phyloP scores from a whole-genome alignment of 257 asterid species.

The Nicotiana paniculata region DNA sequence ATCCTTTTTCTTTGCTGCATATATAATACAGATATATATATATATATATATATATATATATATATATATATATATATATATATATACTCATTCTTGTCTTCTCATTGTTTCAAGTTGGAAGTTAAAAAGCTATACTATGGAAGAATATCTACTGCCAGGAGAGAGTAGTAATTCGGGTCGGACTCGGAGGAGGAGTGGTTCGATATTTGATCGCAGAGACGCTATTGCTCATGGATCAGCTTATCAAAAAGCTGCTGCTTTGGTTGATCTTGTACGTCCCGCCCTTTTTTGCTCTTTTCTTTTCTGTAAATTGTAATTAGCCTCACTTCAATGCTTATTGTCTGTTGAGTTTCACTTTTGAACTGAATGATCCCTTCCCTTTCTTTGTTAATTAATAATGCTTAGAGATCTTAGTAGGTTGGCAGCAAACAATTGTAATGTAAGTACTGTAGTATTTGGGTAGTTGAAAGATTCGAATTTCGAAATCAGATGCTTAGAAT shows the following conservation, averaged over 20 bases:
- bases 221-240: slow-evolving; percentile 81
- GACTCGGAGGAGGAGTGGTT: slow-evolving; percentile 11
- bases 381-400: background rate
- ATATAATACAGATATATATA: background rate
- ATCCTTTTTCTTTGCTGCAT: background rate
- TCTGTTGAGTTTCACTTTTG: background rate
- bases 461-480: background rate
- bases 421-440: background rate
- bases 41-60: too few relatives aligned
- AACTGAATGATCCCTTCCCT: background rate
- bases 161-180: slow-evolving; percentile 28
- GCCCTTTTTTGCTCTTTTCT: background rate
- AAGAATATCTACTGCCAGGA: slow-evolving; percentile 39
- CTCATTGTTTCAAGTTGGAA: background rate
- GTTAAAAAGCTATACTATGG: slow-evolving; percentile 24
- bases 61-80: too few relatives aligned
- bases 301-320: background rate
- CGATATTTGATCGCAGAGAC: slow-evolving; percentile 35
- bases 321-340: background rate
- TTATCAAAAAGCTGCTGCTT: slow-evolving; percentile 88
- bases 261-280: slow-evolving; percentile 81
- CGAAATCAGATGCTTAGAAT: background rate
- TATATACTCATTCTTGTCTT: background rate
- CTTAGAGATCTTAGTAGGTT: background rate
- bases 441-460: background rate